Base-by-base conservation (phyloP, 2,329 filamentous ascomycete genomes). In the Tolypocladium tropicale region DNA sequence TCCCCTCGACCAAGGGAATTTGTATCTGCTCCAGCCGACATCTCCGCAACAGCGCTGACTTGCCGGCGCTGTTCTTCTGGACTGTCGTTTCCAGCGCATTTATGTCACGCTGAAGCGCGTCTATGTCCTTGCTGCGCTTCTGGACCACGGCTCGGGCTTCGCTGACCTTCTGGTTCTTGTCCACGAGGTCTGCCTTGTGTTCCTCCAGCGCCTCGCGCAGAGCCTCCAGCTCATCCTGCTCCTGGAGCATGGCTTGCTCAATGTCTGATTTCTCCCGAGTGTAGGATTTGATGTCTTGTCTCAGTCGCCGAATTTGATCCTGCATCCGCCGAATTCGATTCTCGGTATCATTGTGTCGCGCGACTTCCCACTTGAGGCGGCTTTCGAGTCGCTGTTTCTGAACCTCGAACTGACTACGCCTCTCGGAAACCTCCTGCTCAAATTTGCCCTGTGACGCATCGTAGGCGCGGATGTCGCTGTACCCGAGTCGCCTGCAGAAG, bases 21-120 rank as follows among this genome's bases (percentile, higher is more conserved):
- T 88, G 84, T 62, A 97, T 89, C 67, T 96, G 92, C 68, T 97
- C 93, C 51, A 99, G 84, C 68, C 95, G 93, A 76, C 93, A 97
- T 59, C 90, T 85, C 66, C 91, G 85, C 54, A 99, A 80, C 51
- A 95, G 76, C 49, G 85, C 85, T 68, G 96, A 96, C 68, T 94
- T 89, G 64, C 83, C 85, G 0, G 90, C 86, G 57, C 88, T 89
- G 66, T 90, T 90, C 65, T 88, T 89, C 70, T 96, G 90, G 53
- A 95, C 85, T 58, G 91, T 87, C 1, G 87, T 86, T 70, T 97
- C 92, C n/a, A 95, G 76, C 6, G 79, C 81, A 57, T 83, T 84
- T 57, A 99, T 88, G 48, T 85, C 84, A 66, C 89, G 92, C 53
- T 89, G 77, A 54, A 77, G 73, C 18, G 67, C 78, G 60, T 96